Evolutionary conservation across 306 rosid species (phyloP).

Genomic region (Ormosia semicastrata): DNA sequence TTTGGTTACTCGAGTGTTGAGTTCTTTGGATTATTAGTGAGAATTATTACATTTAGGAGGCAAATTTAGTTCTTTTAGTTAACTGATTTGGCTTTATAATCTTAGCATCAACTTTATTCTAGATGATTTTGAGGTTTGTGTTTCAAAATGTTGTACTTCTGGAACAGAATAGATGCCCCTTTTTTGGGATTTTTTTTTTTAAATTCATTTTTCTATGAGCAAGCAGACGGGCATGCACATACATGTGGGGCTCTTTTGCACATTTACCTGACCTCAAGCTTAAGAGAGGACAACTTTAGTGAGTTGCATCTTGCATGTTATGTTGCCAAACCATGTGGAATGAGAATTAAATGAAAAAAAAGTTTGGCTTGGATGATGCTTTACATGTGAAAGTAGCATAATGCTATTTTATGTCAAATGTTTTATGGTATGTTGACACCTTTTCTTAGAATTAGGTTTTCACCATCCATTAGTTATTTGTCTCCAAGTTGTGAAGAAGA

Average conservation of each 20-base stretch:
- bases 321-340: constrained; percentile 8
- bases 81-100: neutral
- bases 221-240: neutral
- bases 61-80: neutral
- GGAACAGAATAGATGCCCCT: neutral
- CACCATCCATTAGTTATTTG: neutral
- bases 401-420: neutral
- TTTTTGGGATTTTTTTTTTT: neutral
- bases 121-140: constrained; percentile 20
- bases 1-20: neutral
- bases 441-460: constrained; percentile 20
- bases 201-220: neutral
- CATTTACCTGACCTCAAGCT: neutral
- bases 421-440: neutral
- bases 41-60: constrained; percentile 2
- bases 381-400: constrained; percentile 11
- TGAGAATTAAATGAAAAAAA: neutral
- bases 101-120: neutral
- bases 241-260: neutral
- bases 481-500: neutral
- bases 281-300: constrained; percentile 8
- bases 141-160: constrained; percentile 16
- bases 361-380: constrained; percentile 16
- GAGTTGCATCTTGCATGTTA: neutral
- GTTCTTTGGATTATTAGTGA: neutral